Evolutionary conservation across 108 stramenopile species (phyloP).

Genomic region (Epipyxis sp.): DNA sequence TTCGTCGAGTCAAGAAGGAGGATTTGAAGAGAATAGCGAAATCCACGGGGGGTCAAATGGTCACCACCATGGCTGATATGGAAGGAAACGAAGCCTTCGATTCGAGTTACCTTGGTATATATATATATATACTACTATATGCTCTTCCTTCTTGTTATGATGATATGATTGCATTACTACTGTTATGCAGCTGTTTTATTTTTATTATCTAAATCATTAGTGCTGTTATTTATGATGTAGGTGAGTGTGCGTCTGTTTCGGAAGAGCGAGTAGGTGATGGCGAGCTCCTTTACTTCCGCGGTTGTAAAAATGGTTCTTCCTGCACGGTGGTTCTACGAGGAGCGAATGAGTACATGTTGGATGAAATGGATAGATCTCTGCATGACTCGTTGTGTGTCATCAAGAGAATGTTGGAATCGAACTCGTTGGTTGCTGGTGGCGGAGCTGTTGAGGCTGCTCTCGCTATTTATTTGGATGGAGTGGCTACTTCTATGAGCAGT

Average conservation of each 20-base stretch:
- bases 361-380: constrained; percentile 98
- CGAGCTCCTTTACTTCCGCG: constrained; percentile 94
- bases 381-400: constrained; percentile 96
- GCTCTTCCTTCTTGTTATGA: too few relatives aligned
- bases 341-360: constrained; percentile 98
- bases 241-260: constrained; percentile 76
- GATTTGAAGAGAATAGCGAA: constrained; percentile 96
- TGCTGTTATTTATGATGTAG: too few relatives aligned
- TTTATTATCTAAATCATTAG: too few relatives aligned
- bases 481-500: constrained; percentile 82
- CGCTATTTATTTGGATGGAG: constrained; percentile 85
- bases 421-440: constrained; percentile 92
- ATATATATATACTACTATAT: too few relatives aligned
- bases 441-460: constrained; percentile 96
- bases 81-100: constrained; percentile 97
- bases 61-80: constrained; percentile 97
- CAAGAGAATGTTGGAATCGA: constrained; percentile 95
- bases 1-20: constrained; percentile 87
- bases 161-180: too few relatives aligned
- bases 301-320: constrained; percentile 74
- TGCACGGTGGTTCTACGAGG: constrained; percentile 95
- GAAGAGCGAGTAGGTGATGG: constrained; percentile 95
- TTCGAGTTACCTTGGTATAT: constrained; percentile 66
- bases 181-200: too few relatives aligned
- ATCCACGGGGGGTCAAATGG: constrained; percentile 89